phyloP scores from a whole-genome alignment of 352 stramenopile species.

The Phytophthora megakarya region DNA sequence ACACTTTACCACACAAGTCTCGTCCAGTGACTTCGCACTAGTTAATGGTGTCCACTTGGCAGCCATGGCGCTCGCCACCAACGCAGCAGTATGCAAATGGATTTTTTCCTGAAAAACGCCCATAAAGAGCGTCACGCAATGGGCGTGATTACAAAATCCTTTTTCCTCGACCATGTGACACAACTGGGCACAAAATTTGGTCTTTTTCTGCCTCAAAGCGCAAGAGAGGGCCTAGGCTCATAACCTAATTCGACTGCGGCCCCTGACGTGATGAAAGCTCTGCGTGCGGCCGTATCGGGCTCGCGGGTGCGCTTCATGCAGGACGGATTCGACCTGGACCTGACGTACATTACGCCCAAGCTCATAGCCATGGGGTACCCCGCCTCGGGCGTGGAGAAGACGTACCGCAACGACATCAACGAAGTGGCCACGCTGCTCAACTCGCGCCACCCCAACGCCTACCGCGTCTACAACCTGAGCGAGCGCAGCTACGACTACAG shows the following conservation, averaged over 20 bases:
- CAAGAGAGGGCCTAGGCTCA: constrained; percentile 17
- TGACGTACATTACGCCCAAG: constrained; percentile 84
- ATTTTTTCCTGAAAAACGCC: constrained; percentile 6
- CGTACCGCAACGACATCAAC: constrained; percentile 85
- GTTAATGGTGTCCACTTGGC: neutral
- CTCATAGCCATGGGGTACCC: constrained; percentile 87
- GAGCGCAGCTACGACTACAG: constrained; percentile 79
- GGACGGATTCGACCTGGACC: constrained; percentile 83
- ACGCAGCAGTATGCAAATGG: neutral
- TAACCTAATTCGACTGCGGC: constrained; percentile 2
- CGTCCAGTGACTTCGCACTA: no score
- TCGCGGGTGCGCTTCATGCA: constrained; percentile 85
- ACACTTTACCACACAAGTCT: constrained; percentile 1
- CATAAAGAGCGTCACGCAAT: neutral
- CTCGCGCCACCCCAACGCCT: constrained; percentile 62
- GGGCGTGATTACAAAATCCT: constrained; percentile 9
- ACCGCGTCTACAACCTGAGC: constrained; percentile 86
- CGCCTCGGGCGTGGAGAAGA: constrained; percentile 82
- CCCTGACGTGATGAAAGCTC: constrained; percentile 63
- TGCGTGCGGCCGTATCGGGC: constrained; percentile 77
- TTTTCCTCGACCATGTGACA: constrained; percentile 15
- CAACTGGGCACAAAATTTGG: constrained; percentile 13
- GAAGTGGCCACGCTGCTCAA: constrained; percentile 77
- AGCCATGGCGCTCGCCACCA: neutral
- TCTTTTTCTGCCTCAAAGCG: neutral